Conservation (phyloP, 192 early-diverging fungal species). For the Oehlia diaphana region DNA sequence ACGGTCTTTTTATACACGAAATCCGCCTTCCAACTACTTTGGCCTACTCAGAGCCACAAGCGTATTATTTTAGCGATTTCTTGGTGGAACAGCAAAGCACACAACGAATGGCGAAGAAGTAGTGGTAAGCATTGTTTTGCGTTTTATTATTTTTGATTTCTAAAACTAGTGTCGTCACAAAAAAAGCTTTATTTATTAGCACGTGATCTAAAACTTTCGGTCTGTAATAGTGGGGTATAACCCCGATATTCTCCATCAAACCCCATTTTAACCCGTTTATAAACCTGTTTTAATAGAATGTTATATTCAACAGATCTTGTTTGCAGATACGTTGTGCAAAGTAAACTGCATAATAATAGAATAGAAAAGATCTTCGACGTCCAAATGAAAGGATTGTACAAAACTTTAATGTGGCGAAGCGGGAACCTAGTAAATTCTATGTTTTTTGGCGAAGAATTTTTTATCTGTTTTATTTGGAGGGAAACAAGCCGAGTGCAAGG, state of each 20-base stretch:
- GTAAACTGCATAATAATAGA: neutral
- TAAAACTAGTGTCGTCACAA: neutral
- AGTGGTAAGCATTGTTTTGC: neutral
- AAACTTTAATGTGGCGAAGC: neutral
- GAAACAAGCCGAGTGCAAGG: neutral
- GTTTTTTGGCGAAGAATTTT: neutral
- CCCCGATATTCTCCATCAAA: neutral
- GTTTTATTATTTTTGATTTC: neutral
- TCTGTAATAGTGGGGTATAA: neutral
- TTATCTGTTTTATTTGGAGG: neutral
- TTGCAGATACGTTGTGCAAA: no score
- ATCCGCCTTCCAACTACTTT: neutral
- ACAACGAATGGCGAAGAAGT: conserved; percentile 7
- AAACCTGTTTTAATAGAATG: neutral
- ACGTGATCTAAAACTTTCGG: neutral
- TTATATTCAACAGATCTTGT: neutral
- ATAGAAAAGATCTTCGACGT: neutral
- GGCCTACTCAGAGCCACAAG: neutral
- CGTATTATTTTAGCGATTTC: neutral
- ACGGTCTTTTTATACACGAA: neutral
- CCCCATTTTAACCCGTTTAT: neutral
- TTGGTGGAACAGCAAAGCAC: neutral
- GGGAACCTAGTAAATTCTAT: neutral
- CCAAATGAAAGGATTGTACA: neutral
- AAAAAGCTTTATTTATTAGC: neutral